Percentiles rank a stretch among this genome's conserved stretches.
phyloP scores from a whole-genome alignment of 2,329 filamentous ascomycete species.

The Xylariales sp. region DNA sequence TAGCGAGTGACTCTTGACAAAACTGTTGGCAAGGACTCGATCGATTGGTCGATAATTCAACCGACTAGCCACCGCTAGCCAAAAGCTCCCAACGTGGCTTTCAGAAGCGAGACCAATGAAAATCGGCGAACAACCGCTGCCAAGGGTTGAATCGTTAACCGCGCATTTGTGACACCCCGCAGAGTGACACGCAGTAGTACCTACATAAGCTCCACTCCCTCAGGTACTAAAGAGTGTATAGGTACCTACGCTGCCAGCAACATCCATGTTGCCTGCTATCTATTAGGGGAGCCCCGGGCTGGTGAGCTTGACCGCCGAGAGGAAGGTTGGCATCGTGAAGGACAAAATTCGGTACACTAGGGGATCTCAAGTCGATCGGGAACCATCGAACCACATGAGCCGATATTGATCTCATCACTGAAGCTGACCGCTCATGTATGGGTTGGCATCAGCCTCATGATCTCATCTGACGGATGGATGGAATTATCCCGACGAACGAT shows the following conservation, averaged over 20 bases:
- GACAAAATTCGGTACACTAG: background rate
- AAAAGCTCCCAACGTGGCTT: constrained; percentile 32
- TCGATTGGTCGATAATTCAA: constrained; percentile 24
- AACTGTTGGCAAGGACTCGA: background rate
- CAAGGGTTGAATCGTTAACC: constrained; percentile 17
- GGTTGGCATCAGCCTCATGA: background rate
- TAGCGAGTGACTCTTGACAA: too few species aligned
- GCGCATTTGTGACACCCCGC: constrained; percentile 28
- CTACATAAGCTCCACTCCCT: constrained; percentile 14
- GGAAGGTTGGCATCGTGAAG: background rate
- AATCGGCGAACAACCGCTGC: constrained; percentile 31
- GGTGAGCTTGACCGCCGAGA: background rate
- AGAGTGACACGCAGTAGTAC: constrained; percentile 27
- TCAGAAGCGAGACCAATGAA: constrained; percentile 44
- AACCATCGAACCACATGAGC: constrained; percentile 19
- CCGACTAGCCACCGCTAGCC: constrained; percentile 9
- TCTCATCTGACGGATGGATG: background rate
- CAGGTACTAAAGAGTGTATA: background rate
- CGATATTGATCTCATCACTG: background rate
- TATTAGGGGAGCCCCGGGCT: too few species aligned
- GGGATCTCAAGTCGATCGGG: background rate
- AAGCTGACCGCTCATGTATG: constrained; percentile 11
- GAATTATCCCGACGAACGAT: background rate
- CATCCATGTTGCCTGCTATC: too few species aligned
- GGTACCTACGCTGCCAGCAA: background rate